phyloP scores from a whole-genome alignment of 1,284 basidiomycete species.

The Rhodofomes roseus region DNA sequence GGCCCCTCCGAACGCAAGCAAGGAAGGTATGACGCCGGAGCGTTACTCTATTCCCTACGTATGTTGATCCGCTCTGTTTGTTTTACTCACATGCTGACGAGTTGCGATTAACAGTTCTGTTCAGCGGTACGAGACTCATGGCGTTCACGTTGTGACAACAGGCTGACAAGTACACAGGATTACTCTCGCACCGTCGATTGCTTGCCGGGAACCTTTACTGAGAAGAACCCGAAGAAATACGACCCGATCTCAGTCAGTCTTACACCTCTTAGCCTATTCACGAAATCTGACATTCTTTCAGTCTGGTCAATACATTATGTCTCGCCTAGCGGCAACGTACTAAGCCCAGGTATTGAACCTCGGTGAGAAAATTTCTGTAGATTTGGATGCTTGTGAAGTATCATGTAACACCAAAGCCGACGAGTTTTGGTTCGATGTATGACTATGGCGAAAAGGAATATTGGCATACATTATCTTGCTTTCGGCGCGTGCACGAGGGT shows the following conservation, averaged over 20 bases:
- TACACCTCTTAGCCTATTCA: not conserved
- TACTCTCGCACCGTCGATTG: conserved; percentile 40
- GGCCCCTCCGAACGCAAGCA: conserved; percentile 33
- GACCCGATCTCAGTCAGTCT: conserved; percentile 34
- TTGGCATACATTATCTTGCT: no score
- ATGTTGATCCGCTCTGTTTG: conserved; percentile 16
- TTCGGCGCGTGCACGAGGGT: no score
- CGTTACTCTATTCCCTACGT: conserved; percentile 60
- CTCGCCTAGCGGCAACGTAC: conserved; percentile 16
- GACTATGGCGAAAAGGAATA: no score
- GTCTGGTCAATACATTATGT: conserved; percentile 16
- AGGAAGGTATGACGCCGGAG: conserved; percentile 38
- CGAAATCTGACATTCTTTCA: not conserved
- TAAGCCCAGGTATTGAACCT: not conserved
- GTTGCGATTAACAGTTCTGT: conserved; percentile 35
- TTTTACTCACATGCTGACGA: not conserved
- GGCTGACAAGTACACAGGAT: conserved; percentile 29
- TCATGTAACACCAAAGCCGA: no score
- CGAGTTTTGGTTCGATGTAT: no score
- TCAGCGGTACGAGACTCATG: conserved; percentile 33
- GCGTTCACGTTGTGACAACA: not conserved
- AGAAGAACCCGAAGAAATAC: conserved; percentile 38
- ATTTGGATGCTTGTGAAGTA: no score
- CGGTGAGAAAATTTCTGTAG: no score
- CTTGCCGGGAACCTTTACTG: conserved; percentile 49